Base-by-base conservation (phyloP, 2,329 filamentous ascomycete genomes). In the Cytospora mali region DNA sequence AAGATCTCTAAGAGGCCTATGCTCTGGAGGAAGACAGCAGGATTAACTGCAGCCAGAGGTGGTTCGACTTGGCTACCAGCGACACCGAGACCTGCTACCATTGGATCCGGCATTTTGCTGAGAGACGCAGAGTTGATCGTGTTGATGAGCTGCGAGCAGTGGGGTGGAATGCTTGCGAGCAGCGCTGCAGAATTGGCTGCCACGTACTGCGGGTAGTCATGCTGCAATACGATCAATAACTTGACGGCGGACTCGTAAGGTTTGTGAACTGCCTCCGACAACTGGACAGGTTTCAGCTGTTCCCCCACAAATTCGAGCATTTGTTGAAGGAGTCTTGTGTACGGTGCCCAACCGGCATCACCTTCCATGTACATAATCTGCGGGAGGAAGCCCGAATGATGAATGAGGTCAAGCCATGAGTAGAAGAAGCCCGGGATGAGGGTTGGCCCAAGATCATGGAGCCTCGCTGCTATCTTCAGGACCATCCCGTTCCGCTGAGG, bases 191-290 rank as follows among this genome's bases (percentile, higher is more conserved):
- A 91, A 74, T 96, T 92, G 69, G 93, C 91, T 6, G 91, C 90
- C 49, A 99, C 79, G 75, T 97, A 99, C 62, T 97, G 93, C 0
- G 94, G 91, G 75, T 92, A 98, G 74, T 99, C 95, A 72, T 98
- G 95, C 69, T 97, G 91, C 58, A 99, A 80, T 58, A 96, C 84
- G 35, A 96, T 80, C 60, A 98, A 79, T 64, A 97, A 85, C 71
- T 96, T 93, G 54, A 96, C 79, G 1, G 91, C 86, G 10, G 89
- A 92, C 65, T 92, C 88, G 74, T 97, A 97, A 65, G 96, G 86
- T 60, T 94, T 91, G 73, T 92, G 93, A 35, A 88, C 86, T 56
- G 91, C 83, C 35, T 86, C 81, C 4, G 88, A 82, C 18, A 92
- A 83, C 62, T 88, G 88, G 29, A 88, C 79, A 11, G 88, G 84